These are phyloP conservation scores for Penicillium sp. DNA, from an alignment of 2,329 filamentous ascomycete species.

Conservation along the genomic window DNA sequence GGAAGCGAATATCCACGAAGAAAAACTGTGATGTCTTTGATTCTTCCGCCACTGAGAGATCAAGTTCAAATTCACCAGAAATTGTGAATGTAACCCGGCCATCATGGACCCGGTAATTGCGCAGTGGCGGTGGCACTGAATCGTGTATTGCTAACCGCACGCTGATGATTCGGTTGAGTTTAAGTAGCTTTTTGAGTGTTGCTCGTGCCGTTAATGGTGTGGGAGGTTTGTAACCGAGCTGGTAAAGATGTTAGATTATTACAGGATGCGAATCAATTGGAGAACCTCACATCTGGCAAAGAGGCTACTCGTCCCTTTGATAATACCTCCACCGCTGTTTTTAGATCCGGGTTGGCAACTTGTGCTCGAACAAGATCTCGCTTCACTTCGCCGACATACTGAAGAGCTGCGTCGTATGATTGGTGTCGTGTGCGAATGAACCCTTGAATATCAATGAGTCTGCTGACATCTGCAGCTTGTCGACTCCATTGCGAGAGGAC, in stretches of 20 bases:
- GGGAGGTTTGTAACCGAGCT: constrained; percentile 74
- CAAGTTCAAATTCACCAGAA: constrained; percentile 82
- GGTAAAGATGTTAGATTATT: constrained; percentile 19
- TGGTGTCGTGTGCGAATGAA: constrained; percentile 66
- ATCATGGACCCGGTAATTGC: constrained; percentile 72
- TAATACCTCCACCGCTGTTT: constrained; percentile 81
- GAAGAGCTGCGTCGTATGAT: constrained; percentile 59
- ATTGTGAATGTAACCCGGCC: constrained; percentile 90
- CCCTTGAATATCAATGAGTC: constrained; percentile 79
- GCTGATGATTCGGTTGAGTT: constrained; percentile 79
- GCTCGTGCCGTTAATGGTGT: constrained; percentile 68
- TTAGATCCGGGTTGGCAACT: constrained; percentile 84
- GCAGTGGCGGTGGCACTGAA: constrained; percentile 73
- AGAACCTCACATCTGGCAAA: constrained; percentile 68
- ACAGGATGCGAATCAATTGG: constrained; percentile 1
- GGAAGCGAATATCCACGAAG: constrained; percentile 87
- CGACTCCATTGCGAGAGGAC: constrained; percentile 89
- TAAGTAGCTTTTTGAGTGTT: constrained; percentile 69
- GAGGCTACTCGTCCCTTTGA: constrained; percentile 72
- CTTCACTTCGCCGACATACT: constrained; percentile 69
- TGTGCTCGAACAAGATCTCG: constrained; percentile 68
- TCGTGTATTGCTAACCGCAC: constrained; percentile 84
- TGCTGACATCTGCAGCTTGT: constrained; percentile 73
- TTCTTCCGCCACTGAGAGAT: constrained; percentile 86
- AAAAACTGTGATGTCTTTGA: constrained; percentile 80